Evolutionary conservation across 2,329 filamentous ascomycete genomes (phyloP).

Genomic region (Epichloe sp.): DNA sequence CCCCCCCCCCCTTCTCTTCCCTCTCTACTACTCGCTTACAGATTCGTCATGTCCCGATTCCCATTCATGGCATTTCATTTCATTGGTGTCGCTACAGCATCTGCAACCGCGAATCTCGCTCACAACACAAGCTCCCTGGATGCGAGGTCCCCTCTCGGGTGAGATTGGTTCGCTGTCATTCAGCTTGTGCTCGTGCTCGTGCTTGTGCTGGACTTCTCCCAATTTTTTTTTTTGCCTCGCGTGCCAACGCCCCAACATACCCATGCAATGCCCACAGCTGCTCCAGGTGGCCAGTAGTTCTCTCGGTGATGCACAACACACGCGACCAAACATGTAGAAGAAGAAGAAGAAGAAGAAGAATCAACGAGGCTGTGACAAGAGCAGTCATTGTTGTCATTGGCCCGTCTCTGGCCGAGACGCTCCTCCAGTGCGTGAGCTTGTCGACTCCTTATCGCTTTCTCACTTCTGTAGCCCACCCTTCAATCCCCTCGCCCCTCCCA

Average conservation of each 20-base stretch:
- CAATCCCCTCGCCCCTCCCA: conserved; percentile 73
- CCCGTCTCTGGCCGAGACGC: background rate
- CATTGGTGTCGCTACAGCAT: background rate
- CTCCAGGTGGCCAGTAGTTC: background rate
- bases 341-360: background rate
- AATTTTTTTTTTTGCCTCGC: background rate
- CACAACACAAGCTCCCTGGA: background rate
- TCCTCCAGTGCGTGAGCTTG: conserved; percentile 5
- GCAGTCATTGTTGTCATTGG: background rate
- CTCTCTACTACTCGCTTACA: background rate
- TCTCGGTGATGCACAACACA: background rate
- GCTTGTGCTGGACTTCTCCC: background rate
- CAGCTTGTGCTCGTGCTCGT: background rate
- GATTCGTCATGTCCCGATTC: background rate
- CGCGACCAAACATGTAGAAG: background rate
- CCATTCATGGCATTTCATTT: background rate
- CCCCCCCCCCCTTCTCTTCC: background rate
- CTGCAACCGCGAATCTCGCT: background rate
- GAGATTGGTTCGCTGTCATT: no score
- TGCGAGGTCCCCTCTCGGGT: background rate
- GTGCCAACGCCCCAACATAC: background rate
- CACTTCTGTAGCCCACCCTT: conserved; percentile 83
- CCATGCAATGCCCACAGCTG: background rate
- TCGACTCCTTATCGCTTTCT: conserved; percentile 53
- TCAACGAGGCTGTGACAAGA: background rate